Conservation (phyloP, 2,329 filamentous ascomycete genomes). For the Sporothrix schenckii region DNA sequence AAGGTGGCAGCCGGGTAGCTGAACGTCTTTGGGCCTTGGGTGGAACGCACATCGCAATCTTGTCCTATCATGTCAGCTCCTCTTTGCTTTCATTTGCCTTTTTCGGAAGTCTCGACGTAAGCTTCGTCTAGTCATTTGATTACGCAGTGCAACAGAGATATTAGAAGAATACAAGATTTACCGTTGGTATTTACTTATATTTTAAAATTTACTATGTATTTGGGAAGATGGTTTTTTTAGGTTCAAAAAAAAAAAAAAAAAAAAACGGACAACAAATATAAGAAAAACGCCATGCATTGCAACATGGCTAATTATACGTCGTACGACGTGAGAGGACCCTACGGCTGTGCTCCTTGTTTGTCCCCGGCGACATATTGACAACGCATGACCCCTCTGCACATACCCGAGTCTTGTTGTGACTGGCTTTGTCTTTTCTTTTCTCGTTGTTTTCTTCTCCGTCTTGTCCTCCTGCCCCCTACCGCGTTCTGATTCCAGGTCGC, state of each 20-base stretch:
- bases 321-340: not conserved
- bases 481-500: not conserved
- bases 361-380: constrained; percentile 15
- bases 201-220: not conserved
- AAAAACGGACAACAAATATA: not conserved
- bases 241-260: not conserved
- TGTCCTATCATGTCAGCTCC: not conserved
- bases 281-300: not conserved
- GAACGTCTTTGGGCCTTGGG: not conserved
- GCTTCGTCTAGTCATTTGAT: not conserved
- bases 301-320: not conserved
- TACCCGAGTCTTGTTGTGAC: not conserved
- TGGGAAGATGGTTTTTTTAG: not conserved
- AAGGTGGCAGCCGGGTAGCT: not conserved
- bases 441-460: not conserved
- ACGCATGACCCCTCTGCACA: constrained; percentile 14
- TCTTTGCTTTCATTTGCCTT: not conserved
- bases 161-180: too few relatives aligned
- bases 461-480: too few relatives aligned
- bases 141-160: not conserved
- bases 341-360: not conserved
- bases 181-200: not conserved
- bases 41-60: constrained; percentile 15
- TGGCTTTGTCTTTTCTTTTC: not conserved
- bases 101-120: not conserved